Evolutionary conservation across 306 rosid species (phyloP), one percentile per base, ranked within the genome.

Genomic region (Nissolia schottii): DNA sequence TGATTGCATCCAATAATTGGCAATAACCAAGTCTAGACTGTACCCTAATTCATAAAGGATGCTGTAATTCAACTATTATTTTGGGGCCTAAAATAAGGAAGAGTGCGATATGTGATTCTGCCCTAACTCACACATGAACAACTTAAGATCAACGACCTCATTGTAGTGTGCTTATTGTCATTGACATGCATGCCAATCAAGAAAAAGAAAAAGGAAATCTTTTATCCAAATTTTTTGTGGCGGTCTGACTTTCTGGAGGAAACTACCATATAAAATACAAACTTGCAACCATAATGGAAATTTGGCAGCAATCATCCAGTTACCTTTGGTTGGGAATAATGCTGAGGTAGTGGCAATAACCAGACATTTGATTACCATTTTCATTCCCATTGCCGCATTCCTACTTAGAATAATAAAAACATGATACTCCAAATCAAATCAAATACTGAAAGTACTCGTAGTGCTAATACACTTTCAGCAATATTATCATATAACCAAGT

Each of bases 341-440:
- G 71, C n/a, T 19, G 11, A 55, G 16, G 35, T 16, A 40, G 12
- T 63, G 49, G 45, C 58, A 27, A 18, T 41, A 41, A 7, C 18
- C 18, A 45, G 23, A 41, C 62, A 49, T 38, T 22, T 15, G 24
- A 27, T 59, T 49, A 48, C 60, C 53, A 31, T 31, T 59, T 54
- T 16, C 9, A 49, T 69, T 61, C 67, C 37, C 28, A 15, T 43
- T 41, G 63, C 18, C 18, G 23, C 71, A 74, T 69, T 62, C 63
- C 54, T 18, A 63, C 56, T 56, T 18, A 11, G 28, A 60, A 74
- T 24, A 25, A 40, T 59, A 1, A 55, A 40, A 70, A 55, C 20
- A 50, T 32, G 46, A 60, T 28, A 61, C n/a, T n/a, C n/a, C n/a
- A n/a, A n/a, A n/a, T n/a, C n/a, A n/a, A n/a, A n/a, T n/a, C n/a